Evolutionary conservation across 139 green algal species (phyloP).

Genomic region (Parachlorella kessleri): DNA sequence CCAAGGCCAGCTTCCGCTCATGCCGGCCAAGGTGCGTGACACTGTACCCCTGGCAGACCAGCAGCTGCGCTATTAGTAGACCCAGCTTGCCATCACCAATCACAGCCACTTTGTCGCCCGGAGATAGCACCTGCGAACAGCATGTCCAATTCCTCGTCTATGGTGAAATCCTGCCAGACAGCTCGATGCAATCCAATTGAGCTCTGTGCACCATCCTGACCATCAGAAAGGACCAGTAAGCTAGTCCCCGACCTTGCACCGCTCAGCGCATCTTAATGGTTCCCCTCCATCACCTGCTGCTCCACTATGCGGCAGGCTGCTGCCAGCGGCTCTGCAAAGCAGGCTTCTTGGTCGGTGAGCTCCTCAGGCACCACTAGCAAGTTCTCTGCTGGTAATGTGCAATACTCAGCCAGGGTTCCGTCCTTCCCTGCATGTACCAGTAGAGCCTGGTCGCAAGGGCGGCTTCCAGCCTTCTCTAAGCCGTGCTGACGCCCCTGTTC

Average conservation of each 20-base stretch:
- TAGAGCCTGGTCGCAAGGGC: too few relatives aligned
- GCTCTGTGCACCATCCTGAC: too few relatives aligned
- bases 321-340: conserved; percentile 76
- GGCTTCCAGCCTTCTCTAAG: too few relatives aligned
- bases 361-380: conserved; percentile 63
- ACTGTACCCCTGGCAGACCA: not conserved
- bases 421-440: too few relatives aligned
- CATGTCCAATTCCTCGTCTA: too few relatives aligned
- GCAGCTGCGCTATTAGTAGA: conserved; percentile 13
- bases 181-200: too few relatives aligned
- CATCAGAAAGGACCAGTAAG: too few relatives aligned
- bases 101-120: conserved; percentile 34
- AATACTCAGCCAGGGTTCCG: conserved; percentile 63
- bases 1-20: conserved; percentile 61
- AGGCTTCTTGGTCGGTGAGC: conserved; percentile 60
- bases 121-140: not conserved
- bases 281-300: conserved; percentile 62
- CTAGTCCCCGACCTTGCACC: too few relatives aligned
- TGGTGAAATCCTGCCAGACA: too few relatives aligned
- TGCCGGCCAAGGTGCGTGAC: conserved; percentile 65
- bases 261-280: too few relatives aligned
- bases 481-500: too few relatives aligned
- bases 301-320: conserved; percentile 74
- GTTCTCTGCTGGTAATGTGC: conserved; percentile 61
- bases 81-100: conserved; percentile 77